These are phyloP conservation scores for Zygosaccharomyces sapae DNA, from an alignment of 1,139 yeast species.

Conservation along the genomic window DNA sequence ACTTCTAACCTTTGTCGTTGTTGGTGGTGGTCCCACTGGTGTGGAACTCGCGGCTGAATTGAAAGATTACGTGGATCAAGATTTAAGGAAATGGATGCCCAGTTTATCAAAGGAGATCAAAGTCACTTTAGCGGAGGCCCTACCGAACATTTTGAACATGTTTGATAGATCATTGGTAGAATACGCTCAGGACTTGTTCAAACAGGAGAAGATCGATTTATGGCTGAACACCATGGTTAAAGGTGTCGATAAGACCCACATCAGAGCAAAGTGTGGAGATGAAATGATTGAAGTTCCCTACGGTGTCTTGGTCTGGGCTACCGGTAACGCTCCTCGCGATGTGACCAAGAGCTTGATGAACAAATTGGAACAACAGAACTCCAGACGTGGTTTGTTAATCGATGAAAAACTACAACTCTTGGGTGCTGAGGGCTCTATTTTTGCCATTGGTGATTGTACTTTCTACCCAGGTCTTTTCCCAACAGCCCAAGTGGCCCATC, in stretches of 20 bases:
- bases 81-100: constrained; percentile 84
- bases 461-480: constrained; percentile 85
- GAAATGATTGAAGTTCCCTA: constrained; percentile 71
- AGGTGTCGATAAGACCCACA: constrained; percentile 65
- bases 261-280: constrained; percentile 62
- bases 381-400: constrained; percentile 84
- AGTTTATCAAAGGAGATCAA: constrained; percentile 74
- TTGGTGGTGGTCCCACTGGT: constrained; percentile 97
- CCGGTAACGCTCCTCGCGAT: constrained; percentile 89
- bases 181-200: constrained; percentile 78
- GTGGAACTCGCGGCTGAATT: constrained; percentile 95
- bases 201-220: constrained; percentile 73
- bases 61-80: constrained; percentile 91
- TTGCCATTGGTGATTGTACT: constrained; percentile 92
- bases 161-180: constrained; percentile 80
- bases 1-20: constrained; percentile 76
- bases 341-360: constrained; percentile 64
- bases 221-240: constrained; percentile 84
- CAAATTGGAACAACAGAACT: constrained; percentile 69
- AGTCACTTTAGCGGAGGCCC: constrained; percentile 83
- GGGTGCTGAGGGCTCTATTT: constrained; percentile 68
- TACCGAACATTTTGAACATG: constrained; percentile 85
- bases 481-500: constrained; percentile 96
- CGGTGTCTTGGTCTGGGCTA: constrained; percentile 94
- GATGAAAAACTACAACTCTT: constrained; percentile 78